Conservation (phyloP, 306 rosid genomes). For the Glycyrrhiza uralensis region DNA sequence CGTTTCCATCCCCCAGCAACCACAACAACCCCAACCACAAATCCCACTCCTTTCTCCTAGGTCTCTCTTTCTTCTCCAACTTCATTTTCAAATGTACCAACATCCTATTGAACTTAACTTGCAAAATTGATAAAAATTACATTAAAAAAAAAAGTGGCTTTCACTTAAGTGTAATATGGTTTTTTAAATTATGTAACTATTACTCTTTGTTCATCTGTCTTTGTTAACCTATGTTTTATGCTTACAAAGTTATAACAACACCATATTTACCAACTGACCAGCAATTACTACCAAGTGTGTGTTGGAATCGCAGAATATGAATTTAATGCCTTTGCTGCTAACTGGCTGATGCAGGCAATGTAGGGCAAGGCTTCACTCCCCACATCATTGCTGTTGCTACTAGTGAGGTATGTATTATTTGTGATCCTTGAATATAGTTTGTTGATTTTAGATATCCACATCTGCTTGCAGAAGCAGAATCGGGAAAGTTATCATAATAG, state of each 20-base stretch:
- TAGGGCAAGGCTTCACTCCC: slow-evolving; percentile 74
- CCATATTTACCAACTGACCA: neutral
- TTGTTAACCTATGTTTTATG: neutral
- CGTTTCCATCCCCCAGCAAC: slow-evolving; percentile 33
- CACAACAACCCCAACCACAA: slow-evolving; percentile 62
- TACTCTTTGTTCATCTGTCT: neutral
- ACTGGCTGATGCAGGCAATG: slow-evolving; percentile 54
- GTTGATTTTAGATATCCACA: neutral
- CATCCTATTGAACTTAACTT: no score
- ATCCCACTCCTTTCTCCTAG: slow-evolving; percentile 44
- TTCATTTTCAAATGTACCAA: neutral
- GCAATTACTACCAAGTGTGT: neutral
- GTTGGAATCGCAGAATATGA: neutral
- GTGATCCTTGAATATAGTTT: neutral
- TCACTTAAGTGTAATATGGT: neutral
- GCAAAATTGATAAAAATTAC: neutral
- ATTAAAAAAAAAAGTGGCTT: neutral
- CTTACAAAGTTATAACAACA: neutral
- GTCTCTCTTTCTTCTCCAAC: slow-evolving; percentile 26
- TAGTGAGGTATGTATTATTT: slow-evolving; percentile 64
- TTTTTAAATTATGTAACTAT: neutral
- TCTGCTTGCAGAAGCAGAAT: neutral
- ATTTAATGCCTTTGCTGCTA: slow-evolving; percentile 7
- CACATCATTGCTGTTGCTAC: slow-evolving; percentile 61
- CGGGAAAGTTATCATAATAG: neutral